Base-by-base conservation (phyloP, 495 filamentous ascomycete species). In the Chaetomidium leptoderma region DNA sequence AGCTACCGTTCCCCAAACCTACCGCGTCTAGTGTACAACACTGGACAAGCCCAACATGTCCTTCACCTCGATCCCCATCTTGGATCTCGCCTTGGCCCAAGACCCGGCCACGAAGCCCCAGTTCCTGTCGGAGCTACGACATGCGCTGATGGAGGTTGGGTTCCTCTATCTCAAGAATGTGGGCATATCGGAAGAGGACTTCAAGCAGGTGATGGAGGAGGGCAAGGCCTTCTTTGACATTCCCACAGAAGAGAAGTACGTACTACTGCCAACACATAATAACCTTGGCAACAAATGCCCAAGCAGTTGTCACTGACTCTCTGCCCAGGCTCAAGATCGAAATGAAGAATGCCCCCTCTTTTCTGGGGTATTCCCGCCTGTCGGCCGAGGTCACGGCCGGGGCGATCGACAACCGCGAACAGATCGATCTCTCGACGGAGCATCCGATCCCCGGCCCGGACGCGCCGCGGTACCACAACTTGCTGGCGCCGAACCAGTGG, bases 131-230 rank as follows among this genome's bases (percentile, higher is more conserved):
- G 71, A 85, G 11, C 79, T 97, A 14, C 86, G 87, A 19, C 77
- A 88, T 63, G 90, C 91, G 0, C 76, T 97, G 29, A 81, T 97
- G 65, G 88, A 92, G 71, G 90, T 96, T 32, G 93, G 93, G 5
- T 97, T 98, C 67, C 76, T 97, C 54, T 98, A 98, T 64, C 81
- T 98, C 50, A 84, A 83, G 60, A 91, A 97, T 66, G 85, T 89
- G 1, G 89, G 90, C 4, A 83, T 97, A 42, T 74, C 87, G 14
- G 75, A 85, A 11, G 69, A 81, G 29, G 70, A 93, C 30, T 84
- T 87, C 64, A 63, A 82, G 27, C 70, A 80, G n/a, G 87, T 96
- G 16, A 84, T 88, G 44, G 55, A 76, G 17, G 83, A 92, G 59
- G 85, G 83, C 13, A 80, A 81, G 53, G 78, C 72, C 6, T 90